These are phyloP conservation scores for Lipomyces mesembrius DNA, from an alignment of 805 yeast genomes.

Conservation along the genomic window DNA sequence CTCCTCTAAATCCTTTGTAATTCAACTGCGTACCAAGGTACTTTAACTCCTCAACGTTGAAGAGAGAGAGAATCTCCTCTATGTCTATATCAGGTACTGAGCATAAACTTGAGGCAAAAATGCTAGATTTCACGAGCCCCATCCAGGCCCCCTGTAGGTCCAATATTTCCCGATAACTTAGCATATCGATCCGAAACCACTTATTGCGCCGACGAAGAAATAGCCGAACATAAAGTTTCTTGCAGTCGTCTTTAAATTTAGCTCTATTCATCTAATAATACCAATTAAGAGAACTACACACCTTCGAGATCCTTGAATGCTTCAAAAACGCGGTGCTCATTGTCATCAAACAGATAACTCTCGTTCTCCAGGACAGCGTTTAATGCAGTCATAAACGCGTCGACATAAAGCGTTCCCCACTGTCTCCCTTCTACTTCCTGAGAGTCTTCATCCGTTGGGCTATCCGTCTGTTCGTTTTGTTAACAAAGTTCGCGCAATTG, in stretches of 20 bases:
- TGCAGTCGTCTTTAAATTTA: slow-evolving; percentile 20
- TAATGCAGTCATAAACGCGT: slow-evolving; percentile 29
- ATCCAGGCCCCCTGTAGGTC: slow-evolving; percentile 21
- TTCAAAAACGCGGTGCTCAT: slow-evolving; percentile 27
- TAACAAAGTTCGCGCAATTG: not conserved
- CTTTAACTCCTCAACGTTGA: slow-evolving; percentile 32
- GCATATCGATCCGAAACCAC: slow-evolving; percentile 30
- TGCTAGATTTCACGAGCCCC: slow-evolving; percentile 6
- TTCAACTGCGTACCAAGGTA: slow-evolving; percentile 18
- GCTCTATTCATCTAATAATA: not conserved
- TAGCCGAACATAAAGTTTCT: slow-evolving; percentile 33
- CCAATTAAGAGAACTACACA: not conserved
- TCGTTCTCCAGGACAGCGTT: slow-evolving; percentile 32
- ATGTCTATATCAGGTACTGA: not conserved
- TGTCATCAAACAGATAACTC: slow-evolving; percentile 26
- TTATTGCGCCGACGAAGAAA: slow-evolving; percentile 29
- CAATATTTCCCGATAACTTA: slow-evolving; percentile 29
- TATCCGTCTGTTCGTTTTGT: not conserved
- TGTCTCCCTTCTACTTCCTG: not conserved
- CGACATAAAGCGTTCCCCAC: slow-evolving; percentile 30
- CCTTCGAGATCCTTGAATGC: slow-evolving; percentile 25
- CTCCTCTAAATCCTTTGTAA: slow-evolving; percentile 9
- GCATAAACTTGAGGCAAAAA: slow-evolving; percentile 9
- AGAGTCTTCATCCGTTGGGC: slow-evolving; percentile 1
- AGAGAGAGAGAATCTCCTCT: slow-evolving; percentile 22